A percentile compares a stretch with the other conserved stretches of the same genome.
Evolutionary conservation across 2,329 filamentous ascomycete genomes (phyloP).

Genomic region (Ceratocystis huliohia): DNA sequence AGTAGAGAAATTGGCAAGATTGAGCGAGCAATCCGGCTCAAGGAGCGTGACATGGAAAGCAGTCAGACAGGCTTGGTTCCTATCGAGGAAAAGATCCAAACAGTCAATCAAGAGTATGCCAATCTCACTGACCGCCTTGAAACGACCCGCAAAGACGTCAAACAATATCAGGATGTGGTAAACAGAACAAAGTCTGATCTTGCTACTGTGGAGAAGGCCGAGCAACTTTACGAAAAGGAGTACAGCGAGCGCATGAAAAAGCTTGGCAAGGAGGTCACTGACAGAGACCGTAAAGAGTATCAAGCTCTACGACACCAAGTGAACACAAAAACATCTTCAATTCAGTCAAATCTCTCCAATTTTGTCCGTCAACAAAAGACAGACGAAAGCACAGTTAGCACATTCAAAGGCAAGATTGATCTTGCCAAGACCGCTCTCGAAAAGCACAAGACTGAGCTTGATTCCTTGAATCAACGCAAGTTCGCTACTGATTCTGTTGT

Average conservation of each 20-base stretch:
- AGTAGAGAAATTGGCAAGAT: conserved; percentile 64
- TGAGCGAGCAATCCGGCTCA: conserved; percentile 74
- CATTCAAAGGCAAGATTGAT: conserved; percentile 77
- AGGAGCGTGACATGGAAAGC: conserved; percentile 78
- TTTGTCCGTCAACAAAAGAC: conserved; percentile 81
- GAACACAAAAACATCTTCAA: conserved; percentile 64
- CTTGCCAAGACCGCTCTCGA: conserved; percentile 59
- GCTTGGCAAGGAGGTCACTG: conserved; percentile 73
- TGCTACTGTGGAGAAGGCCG: conserved; percentile 74
- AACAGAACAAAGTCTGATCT: conserved; percentile 70
- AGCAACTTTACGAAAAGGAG: conserved; percentile 75
- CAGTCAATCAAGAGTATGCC: conserved; percentile 59
- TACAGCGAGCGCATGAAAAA: conserved; percentile 76
- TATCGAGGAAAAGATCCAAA: conserved; percentile 79
- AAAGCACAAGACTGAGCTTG: conserved; percentile 59
- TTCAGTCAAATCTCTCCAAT: conserved; percentile 73
- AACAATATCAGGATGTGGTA: conserved; percentile 54
- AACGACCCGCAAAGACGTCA: conserved; percentile 62
- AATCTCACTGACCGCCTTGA: conserved; percentile 55
- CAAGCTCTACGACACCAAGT: conserved; percentile 73
- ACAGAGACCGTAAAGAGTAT: conserved; percentile 80
- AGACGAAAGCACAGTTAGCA: conserved; percentile 81
- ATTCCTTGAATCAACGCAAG: conserved; percentile 56
- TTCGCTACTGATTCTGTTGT: conserved; percentile 48
- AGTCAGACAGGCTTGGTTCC: conserved; percentile 76